Conservation (phyloP, 2,329 filamentous ascomycete species). For the Epichloe amarillans region DNA sequence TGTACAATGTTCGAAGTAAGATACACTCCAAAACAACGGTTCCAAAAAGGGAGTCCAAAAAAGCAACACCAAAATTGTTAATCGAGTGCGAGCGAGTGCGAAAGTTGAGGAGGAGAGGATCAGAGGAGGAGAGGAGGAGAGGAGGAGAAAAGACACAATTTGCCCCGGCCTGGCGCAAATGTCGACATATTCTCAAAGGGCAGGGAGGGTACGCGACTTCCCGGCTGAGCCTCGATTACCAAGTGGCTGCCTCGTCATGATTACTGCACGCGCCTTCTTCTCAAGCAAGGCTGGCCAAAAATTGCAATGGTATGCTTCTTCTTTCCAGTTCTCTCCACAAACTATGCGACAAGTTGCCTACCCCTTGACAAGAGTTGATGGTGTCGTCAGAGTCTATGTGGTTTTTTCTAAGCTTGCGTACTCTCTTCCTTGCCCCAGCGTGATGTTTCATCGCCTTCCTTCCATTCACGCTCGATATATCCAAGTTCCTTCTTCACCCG, state of each 20-base stretch:
- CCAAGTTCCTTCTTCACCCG: slow-evolving; percentile 76
- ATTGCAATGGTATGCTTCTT: neutral
- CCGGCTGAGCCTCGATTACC: neutral
- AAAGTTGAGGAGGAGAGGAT: neutral
- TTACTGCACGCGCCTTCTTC: neutral
- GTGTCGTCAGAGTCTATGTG: neutral
- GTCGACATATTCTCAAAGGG: neutral
- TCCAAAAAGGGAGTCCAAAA: slow-evolving; percentile 6
- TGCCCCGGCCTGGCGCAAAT: neutral
- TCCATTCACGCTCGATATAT: slow-evolving; percentile 77
- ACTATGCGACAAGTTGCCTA: neutral
- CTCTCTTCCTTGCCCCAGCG: slow-evolving; percentile 56
- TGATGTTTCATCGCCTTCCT: slow-evolving; percentile 67
- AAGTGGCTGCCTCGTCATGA: neutral
- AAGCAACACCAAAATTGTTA: neutral
- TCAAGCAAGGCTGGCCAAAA: neutral
- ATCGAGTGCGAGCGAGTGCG: neutral
- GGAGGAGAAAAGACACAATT: neutral
- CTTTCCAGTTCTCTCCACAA: neutral
- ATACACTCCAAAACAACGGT: slow-evolving; percentile 14
- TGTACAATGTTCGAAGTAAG: slow-evolving; percentile 6
- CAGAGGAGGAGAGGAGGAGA: neutral
- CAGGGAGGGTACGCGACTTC: neutral
- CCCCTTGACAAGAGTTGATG: neutral
- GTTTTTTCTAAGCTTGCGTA: neutral